A percentile compares a stretch with the other conserved stretches of the same genome.
phyloP scores from a whole-genome alignment of 345 rosid genomes.

The Euclidium syriacum region DNA sequence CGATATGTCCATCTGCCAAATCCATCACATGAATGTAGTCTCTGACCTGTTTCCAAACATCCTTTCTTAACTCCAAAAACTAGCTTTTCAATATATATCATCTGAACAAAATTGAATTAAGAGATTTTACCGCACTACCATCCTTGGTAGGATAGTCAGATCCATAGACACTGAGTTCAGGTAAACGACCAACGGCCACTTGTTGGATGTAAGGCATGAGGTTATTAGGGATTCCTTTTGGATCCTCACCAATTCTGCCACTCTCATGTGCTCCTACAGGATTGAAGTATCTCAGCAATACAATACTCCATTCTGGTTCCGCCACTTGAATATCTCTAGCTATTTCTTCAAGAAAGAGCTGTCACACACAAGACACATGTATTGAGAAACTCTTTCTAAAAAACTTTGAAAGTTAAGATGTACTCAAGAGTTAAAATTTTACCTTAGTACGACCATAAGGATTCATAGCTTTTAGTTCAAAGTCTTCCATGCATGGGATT shows the following conservation, averaged over 20 bases:
- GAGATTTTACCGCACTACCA: conserved; percentile 63
- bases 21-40: conserved; percentile 96
- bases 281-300: conserved; percentile 85
- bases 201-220: conserved; percentile 96
- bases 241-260: conserved; percentile 91
- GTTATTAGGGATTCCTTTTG: conserved; percentile 84
- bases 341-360: conserved; percentile 96
- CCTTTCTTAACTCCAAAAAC: not conserved
- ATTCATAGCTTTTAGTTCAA: conserved; percentile 68
- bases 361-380: no score
- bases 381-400: no score
- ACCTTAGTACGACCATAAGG: conserved; percentile 98
- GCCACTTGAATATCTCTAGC: conserved; percentile 83
- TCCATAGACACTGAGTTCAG: conserved; percentile 86
- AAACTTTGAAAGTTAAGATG: no score
- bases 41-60: conserved; percentile 51
- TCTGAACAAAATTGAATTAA: not conserved
- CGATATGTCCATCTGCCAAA: conserved; percentile 93
- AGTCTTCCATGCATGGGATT: conserved; percentile 78
- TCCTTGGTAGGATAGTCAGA: conserved; percentile 85
- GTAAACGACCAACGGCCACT: conserved; percentile 85
- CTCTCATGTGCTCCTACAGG: conserved; percentile 97
- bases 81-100: not conserved
- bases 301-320: conserved; percentile 79
- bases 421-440: not conserved